These are phyloP conservation scores for Lagenidium sp. DNA, from an alignment of 352 stramenopile genomes.

Conservation along the genomic window DNA sequence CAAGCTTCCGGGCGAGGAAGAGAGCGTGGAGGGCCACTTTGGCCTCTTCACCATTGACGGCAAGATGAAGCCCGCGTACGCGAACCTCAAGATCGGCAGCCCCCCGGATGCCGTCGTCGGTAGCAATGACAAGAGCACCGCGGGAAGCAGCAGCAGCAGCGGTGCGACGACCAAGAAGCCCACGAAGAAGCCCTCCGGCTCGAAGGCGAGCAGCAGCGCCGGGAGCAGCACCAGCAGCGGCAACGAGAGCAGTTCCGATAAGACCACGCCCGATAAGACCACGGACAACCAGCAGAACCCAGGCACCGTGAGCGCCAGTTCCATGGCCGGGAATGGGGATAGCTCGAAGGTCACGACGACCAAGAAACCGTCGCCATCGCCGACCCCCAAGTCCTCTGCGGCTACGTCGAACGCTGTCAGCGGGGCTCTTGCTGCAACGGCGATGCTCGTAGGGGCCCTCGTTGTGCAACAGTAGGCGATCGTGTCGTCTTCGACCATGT, in stretches of 20 bases:
- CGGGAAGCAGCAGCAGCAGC: not conserved
- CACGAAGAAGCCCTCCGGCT: not conserved
- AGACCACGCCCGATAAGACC: no score
- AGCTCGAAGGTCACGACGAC: not conserved
- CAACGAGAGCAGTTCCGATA: no score
- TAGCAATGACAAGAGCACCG: not conserved
- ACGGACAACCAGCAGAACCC: no score
- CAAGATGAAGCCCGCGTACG: conserved; percentile 57
- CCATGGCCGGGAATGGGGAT: not conserved
- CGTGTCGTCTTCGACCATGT: no score
- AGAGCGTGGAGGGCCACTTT: conserved; percentile 69
- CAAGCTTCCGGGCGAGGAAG: conserved; percentile 26
- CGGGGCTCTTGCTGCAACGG: not conserved
- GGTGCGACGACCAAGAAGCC: not conserved
- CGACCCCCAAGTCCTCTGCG: not conserved
- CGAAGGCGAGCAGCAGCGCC: not conserved
- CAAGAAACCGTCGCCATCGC: conserved; percentile 2
- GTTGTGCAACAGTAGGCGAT: conserved; percentile 9
- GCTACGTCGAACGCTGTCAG: conserved; percentile 1
- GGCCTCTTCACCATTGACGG: conserved; percentile 60
- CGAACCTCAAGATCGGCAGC: conserved; percentile 21
- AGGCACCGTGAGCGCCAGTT: not conserved
- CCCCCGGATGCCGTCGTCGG: not conserved
- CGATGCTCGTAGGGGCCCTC: conserved; percentile 8
- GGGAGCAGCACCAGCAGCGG: no score